Conservation (phyloP, 2,329 filamentous ascomycete species). For the Fusarium begoniae region DNA sequence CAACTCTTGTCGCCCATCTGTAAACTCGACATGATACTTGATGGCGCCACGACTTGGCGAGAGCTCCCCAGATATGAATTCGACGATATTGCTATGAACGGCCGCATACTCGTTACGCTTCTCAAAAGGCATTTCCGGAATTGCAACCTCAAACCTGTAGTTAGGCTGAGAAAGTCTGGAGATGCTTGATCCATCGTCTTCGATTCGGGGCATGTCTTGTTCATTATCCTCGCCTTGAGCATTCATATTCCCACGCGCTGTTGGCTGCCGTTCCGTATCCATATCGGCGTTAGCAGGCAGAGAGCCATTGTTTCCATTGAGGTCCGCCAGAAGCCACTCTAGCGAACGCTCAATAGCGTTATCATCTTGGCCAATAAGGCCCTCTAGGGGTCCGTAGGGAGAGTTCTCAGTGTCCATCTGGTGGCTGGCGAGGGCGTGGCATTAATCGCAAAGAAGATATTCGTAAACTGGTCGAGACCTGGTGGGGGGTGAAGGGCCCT, state of each 20-base stretch:
- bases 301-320: neutral
- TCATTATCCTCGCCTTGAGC: neutral
- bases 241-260: neutral
- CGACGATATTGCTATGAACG: constrained; percentile 50
- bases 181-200: neutral
- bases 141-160: constrained; percentile 43
- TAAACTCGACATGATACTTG: constrained; percentile 54
- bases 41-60: constrained; percentile 36
- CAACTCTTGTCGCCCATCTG: constrained; percentile 55
- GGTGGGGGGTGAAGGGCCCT: neutral
- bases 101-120: constrained; percentile 44
- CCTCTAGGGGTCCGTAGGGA: constrained; percentile 9
- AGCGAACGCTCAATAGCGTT: constrained; percentile 14
- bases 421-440: constrained; percentile 1
- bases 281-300: neutral
- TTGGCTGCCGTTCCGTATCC: neutral
- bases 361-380: neutral
- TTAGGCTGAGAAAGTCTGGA: neutral
- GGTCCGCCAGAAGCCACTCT: constrained; percentile 5
- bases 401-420: constrained; percentile 28
- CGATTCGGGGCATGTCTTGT: neutral
- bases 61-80: constrained; percentile 48
- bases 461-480: constrained; percentile 1
- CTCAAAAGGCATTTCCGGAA: constrained; percentile 43
- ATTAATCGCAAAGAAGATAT: neutral